Evolutionary conservation across 139 green algal species (phyloP).

Genomic region (Coelastrella sp.): DNA sequence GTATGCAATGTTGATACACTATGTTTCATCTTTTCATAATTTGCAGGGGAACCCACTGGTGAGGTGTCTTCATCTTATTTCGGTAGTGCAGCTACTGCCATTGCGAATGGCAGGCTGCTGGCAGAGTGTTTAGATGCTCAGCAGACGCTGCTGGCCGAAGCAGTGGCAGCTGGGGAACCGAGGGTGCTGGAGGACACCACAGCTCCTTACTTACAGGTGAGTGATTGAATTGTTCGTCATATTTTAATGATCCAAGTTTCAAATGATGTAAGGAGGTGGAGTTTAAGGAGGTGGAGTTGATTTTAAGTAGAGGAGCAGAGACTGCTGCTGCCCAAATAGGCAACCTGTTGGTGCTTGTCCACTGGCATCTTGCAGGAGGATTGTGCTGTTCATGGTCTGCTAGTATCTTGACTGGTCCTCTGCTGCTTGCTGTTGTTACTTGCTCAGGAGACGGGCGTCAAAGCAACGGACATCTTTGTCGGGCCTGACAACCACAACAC

Average conservation of each 20-base stretch:
- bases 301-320: no score
- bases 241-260: no score
- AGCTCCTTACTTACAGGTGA: neutral
- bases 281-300: no score
- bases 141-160: neutral
- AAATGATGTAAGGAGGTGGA: no score
- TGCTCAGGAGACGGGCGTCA: neutral
- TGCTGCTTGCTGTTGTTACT: neutral
- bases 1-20: no score
- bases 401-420: no score
- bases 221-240: no score
- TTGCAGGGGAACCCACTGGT: neutral
- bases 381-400: no score
- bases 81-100: neutral
- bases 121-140: neutral
- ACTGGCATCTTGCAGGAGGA: no score
- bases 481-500: neutral
- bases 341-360: no score
- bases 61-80: neutral
- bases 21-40: no score
- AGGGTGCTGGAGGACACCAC: neutral
- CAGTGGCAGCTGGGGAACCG: neutral
- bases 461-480: neutral
- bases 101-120: neutral
- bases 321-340: no score